phyloP scores from a whole-genome alignment of 140 eudicot species.

The Senecio squalidus region DNA sequence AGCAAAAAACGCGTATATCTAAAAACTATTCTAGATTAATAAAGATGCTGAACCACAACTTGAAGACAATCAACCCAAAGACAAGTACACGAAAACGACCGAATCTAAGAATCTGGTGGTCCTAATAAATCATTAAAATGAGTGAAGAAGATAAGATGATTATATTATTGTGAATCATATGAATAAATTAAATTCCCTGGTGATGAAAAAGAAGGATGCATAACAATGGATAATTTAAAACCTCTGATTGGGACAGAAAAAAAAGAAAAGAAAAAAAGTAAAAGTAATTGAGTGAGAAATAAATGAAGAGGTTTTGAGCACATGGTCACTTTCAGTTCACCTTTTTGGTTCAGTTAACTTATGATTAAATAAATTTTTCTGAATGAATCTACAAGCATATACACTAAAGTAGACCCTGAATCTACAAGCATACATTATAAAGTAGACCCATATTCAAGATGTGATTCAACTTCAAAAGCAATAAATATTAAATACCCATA shows the following conservation, averaged over 20 bases:
- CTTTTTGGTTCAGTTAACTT: constrained; percentile 11
- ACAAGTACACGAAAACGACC: constrained; percentile 20
- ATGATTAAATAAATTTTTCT: constrained; percentile 1
- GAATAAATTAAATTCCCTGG: constrained; percentile 21
- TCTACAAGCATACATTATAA: constrained; percentile 18
- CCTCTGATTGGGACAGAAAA: constrained; percentile 27
- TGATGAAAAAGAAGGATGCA: constrained; percentile 13
- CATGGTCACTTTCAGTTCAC: constrained; percentile 25
- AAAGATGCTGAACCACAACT: constrained; percentile 12
- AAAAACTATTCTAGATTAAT: not conserved
- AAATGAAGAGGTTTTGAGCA: constrained; percentile 18
- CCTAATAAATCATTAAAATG: constrained; percentile 15
- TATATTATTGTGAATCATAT: constrained; percentile 7
- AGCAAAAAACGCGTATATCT: not conserved
- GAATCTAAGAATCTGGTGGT: constrained; percentile 26
- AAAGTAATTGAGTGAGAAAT: constrained; percentile 16
- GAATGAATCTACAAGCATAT: constrained; percentile 11
- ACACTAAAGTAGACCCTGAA: constrained; percentile 11
- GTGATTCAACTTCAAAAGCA: constrained; percentile 28
- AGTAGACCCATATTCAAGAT: constrained; percentile 25
- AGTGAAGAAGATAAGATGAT: constrained; percentile 19
- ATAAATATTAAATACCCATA: constrained; percentile 16
- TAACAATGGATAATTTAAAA: constrained; percentile 17
- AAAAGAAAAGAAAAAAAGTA: not conserved
- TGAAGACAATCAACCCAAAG: constrained; percentile 11